Conservation (phyloP, 345 rosid genomes). For the Eucalyptus pauciflora region DNA sequence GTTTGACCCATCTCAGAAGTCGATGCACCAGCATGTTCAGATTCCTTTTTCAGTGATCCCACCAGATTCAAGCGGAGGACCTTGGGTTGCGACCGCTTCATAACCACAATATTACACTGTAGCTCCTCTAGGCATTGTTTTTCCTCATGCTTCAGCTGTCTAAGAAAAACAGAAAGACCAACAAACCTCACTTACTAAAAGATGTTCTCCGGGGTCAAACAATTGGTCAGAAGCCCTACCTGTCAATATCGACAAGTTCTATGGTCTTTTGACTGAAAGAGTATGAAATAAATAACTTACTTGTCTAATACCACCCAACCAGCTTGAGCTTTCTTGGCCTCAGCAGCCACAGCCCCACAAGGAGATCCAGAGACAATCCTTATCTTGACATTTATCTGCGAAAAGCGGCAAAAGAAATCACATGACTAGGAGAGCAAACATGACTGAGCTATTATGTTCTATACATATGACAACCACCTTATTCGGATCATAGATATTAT, state of each 20-base stretch:
- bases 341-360: constrained; percentile 73
- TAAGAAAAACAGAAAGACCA: background rate
- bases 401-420: background rate
- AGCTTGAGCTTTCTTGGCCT: constrained; percentile 70
- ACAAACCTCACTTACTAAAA: background rate
- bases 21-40: constrained; percentile 13
- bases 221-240: background rate
- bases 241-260: background rate
- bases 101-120: constrained; percentile 92
- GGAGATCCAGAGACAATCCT: constrained; percentile 89
- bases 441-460: background rate
- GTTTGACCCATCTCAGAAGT: constrained; percentile 29
- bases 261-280: background rate
- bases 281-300: constrained; percentile 16
- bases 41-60: constrained; percentile 48
- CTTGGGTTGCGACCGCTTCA: constrained; percentile 86
- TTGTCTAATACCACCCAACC: constrained; percentile 96
- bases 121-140: constrained; percentile 88
- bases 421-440: background rate
- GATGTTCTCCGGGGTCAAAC: background rate
- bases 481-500: constrained; percentile 93
- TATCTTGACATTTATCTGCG: constrained; percentile 78
- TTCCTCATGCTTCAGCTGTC: constrained; percentile 85
- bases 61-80: constrained; percentile 89
- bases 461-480: constrained; percentile 24